Evolutionary conservation across 352 stramenopile species (phyloP).

Genomic region (Globisporangium ultimum): DNA sequence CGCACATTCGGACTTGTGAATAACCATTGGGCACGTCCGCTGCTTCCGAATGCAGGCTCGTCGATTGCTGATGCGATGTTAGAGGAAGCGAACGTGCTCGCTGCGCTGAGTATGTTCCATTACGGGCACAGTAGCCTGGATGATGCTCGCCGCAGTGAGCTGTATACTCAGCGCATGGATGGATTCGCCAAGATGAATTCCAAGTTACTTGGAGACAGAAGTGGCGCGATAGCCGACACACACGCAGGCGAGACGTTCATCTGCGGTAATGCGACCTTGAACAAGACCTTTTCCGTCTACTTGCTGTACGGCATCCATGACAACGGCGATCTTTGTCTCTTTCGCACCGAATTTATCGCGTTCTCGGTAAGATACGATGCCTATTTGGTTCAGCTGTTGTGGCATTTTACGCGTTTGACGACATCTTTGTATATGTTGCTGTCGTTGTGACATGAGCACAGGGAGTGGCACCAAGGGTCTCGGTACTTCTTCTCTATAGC

Average conservation of each 20-base stretch:
- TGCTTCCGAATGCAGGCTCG: constrained; percentile 2
- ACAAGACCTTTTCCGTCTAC: constrained; percentile 65
- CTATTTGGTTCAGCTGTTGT: neutral
- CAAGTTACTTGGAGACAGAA: constrained; percentile 56
- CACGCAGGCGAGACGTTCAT: constrained; percentile 65
- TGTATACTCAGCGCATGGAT: constrained; percentile 69
- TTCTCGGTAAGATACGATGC: constrained; percentile 51
- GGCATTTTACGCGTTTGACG: neutral
- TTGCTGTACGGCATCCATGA: constrained; percentile 59
- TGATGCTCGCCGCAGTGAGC: constrained; percentile 47
- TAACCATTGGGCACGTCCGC: constrained; percentile 22
- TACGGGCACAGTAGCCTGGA: constrained; percentile 60
- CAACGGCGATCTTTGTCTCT: constrained; percentile 74
- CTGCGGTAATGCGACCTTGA: constrained; percentile 46
- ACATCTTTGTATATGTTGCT: neutral
- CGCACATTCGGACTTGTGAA: constrained; percentile 29
- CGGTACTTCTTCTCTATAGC: constrained; percentile 46
- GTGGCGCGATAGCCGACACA: constrained; percentile 51
- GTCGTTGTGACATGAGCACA: constrained; percentile 16
- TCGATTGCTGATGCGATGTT: constrained; percentile 52
- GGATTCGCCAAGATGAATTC: constrained; percentile 53
- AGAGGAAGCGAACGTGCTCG: constrained; percentile 65
- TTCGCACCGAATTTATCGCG: constrained; percentile 57
- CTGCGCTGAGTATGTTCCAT: constrained; percentile 67
- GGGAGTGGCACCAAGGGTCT: constrained; percentile 54